Evolutionary conservation across 2,329 filamentous ascomycete species (phyloP), one percentile per base, ranked within the genome.

Genomic region (Cladosporium cucumerinum): DNA sequence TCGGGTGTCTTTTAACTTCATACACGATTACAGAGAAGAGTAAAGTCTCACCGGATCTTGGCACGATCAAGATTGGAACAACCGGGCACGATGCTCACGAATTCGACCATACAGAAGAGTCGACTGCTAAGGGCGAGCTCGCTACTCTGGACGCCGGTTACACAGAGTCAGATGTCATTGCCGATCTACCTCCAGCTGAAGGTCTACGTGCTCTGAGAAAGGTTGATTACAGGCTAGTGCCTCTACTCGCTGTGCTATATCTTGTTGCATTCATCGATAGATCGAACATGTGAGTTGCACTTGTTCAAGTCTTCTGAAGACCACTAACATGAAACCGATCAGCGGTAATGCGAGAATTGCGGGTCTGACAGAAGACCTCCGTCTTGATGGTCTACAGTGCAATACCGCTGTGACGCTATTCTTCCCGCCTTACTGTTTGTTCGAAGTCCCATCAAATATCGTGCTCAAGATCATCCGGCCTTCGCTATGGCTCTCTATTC

Each of bases 371-470:
- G 65, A 67, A 32, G 70, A 71, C 25, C 63, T 72, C 26, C 57
- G 66, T 7, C 61, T 72, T 49, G 67, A 66, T 12, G 69, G 69
- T n/a, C 34, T 66, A 32, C 81, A 89, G 69, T 89, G 89, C 64
- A 78, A 89, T 2, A 86, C 84, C 0, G 85, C 86, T 0, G 70
- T 89, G 32, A 89, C 86, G 0, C 73, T 89, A 0, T 89, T 87
- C 71, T 89, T 89, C 67, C 77, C 79, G 62, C 65, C 78, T 2
- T 79, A 79, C 55, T 76, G 78, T 2, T 63, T 77, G 1, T 79
- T 80, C 57, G 78, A 80, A 68, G 65, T 71, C 0, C 70, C 70
- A 2, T 52, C 54, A 2, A 70, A 71, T 18, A 58, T 70, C 3
- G 34, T 70, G 21, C 61, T 71, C 14, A 68, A 69, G 52, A 57